phyloP scores from a whole-genome alignment of 768 basidiomycete genomes.

The Kwoniella mangroviensis region DNA sequence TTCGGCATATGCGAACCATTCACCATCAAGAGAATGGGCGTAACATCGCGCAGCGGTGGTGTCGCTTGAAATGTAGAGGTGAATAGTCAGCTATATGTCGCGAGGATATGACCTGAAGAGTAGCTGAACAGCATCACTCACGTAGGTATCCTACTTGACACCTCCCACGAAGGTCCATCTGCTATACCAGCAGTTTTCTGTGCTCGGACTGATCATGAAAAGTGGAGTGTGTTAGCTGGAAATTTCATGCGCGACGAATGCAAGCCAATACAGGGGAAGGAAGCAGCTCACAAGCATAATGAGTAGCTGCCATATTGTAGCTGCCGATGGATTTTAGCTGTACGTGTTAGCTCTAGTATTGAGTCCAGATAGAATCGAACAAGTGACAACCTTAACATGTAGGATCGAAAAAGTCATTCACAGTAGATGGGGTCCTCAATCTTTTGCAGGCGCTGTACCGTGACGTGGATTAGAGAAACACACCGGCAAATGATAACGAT shows the following conservation, averaged over 20 bases:
- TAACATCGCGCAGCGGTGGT: conserved; percentile 68
- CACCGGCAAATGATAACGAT: neutral
- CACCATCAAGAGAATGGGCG: conserved; percentile 83
- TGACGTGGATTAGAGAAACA: conserved; percentile 11
- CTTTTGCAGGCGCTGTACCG: neutral
- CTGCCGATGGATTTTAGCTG: too few species aligned
- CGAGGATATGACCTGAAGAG: neutral
- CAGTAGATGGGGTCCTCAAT: too few species aligned
- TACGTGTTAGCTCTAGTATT: too few species aligned
- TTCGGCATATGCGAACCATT: conserved; percentile 82
- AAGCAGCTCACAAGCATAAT: conserved; percentile 47
- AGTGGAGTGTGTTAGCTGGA: neutral
- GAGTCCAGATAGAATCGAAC: too few species aligned
- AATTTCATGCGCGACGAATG: neutral
- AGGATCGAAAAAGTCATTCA: too few species aligned
- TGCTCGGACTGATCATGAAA: conserved; percentile 73
- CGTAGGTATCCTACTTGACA: conserved; percentile 65
- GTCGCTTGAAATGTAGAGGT: conserved; percentile 35
- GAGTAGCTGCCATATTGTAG: conserved; percentile 21
- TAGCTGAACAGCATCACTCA: conserved; percentile 37
- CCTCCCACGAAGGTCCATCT: conserved; percentile 75
- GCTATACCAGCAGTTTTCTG: conserved; percentile 91
- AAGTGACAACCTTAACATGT: too few species aligned
- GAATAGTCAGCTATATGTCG: neutral
- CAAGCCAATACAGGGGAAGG: too few species aligned